phyloP scores from a whole-genome alignment of 176 grass and related monocot genomes.

The Elymus sibiricus region DNA sequence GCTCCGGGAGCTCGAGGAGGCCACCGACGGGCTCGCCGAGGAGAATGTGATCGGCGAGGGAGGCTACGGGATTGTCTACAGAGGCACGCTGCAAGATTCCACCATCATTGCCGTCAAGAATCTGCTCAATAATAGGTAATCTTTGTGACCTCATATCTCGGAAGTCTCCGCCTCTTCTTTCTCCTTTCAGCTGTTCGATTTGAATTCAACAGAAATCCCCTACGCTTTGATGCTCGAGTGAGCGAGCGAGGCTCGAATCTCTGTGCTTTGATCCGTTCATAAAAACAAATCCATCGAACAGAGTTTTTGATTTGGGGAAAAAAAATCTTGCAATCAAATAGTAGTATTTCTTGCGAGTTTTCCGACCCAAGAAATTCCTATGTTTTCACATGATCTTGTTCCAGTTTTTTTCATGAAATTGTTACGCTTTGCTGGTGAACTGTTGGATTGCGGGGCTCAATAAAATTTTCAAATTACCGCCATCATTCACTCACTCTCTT shows the following conservation, averaged over 20 bases:
- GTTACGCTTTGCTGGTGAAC: neutral
- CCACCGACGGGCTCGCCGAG: conserved; percentile 67
- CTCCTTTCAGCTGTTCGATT: neutral
- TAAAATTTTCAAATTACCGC: conserved; percentile 40
- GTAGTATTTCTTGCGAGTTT: neutral
- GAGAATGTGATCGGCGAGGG: conserved; percentile 98
- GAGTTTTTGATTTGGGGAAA: neutral
- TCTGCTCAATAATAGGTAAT: conserved; percentile 89
- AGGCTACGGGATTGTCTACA: conserved; percentile 92
- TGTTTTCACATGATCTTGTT: neutral
- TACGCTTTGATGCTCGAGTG: neutral
- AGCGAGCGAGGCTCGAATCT: neutral
- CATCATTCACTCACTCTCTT: conserved; percentile 25
- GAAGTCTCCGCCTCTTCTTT: neutral
- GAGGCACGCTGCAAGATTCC: conserved; percentile 59
- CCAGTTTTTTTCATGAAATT: neutral
- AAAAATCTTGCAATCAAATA: neutral
- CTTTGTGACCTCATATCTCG: neutral
- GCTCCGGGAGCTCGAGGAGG: conserved; percentile 83
- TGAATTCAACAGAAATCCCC: neutral
- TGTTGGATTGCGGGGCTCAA: conserved; percentile 39
- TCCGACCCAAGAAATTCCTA: neutral
- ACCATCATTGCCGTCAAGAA: conserved; percentile 83
- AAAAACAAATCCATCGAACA: neutral
- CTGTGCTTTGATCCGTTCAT: neutral